Evolutionary conservation across 495 filamentous ascomycete species (phyloP), one percentile per base, ranked within the genome.

Genomic region (Annulohypoxylon nitens): DNA sequence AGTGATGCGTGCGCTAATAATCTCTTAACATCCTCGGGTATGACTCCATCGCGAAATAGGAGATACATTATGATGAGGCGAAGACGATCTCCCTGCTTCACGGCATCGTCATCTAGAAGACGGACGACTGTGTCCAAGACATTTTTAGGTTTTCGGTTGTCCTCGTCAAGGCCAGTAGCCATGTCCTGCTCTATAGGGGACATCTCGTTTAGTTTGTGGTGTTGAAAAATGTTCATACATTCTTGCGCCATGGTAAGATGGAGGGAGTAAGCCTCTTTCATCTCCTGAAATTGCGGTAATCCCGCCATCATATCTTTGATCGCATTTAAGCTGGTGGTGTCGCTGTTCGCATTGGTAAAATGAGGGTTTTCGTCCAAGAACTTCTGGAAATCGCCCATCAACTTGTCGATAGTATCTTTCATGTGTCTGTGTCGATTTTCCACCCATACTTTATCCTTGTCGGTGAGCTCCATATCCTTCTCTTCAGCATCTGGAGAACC

Each of bases 241-340:
- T 97, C 95, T 76, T 97, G 92, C n/a, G 96, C 97, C 96, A 99
- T 99, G 70, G 88, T 95, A 14, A 99, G 84, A 79, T 99, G 96
- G 34, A 99, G 85, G 0, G 96, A 95, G 77, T 98, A 99, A 37
- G 93, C 92, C 78, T 97, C 92, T 81, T 98, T 97, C 82, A 95
- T 92, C 78, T 93, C 91, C 65, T 97, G 93, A 77, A 97, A 99
- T 75, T 99, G 93, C 25, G 94, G 94, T 66, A 99, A 84, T 43
- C 94, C 95, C 11, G 92, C 96, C 80, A 99, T 82, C 96, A 99
- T 99, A 78, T 97, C 93, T 79, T 94, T 94, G 78, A 99, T 98
- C 54, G 92, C 93, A 83, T 95, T 94, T 45, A 99, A 84, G 77
- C 88, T 97, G 18, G 88, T 89, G 36, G 90, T 90, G 64, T 89